Evolutionary conservation across 441 rosid genomes (phyloP), one percentile per base, ranked within the genome.

Genomic region (Biscutella laevigata): DNA sequence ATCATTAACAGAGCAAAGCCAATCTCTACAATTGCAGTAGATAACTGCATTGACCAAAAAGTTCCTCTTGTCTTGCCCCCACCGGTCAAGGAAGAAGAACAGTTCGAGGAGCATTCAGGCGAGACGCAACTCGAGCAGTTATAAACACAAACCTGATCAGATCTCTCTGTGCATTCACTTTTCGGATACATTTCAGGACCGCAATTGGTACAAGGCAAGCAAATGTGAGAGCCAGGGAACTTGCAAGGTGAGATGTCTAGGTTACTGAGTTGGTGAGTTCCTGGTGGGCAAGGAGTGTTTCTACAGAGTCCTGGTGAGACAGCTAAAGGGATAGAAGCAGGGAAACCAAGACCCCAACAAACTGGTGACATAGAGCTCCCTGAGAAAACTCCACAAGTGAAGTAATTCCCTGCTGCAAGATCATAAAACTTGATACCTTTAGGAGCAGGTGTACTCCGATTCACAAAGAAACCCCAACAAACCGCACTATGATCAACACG

Each of bases 291-390:
- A 50, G 96, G 95, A 59, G 67, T 48, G 24, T 55, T 58, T 48
- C 58, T 75, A 70, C 98, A 91, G 22, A 78, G 83, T 40, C 86
- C 91, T 0, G 96, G 88, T 9, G 86, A 71, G 62, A 82, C 94
- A 0, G 98, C 91, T 25, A 79, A 4, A 14, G 96, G 98, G 19
- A 88, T 91, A 30, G 91, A 74, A 32, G 77, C 77, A 25, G 98
- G 98, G 33, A 85, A 85, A 29, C 91, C 98, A 6, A 68, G 75
- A 12, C 98, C 98, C 98, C 98, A 91, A 65, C 98, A 91, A 59
- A 85, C 74, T 0, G 94, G 95, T 12, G 67, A 56, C 54, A 80
- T 64, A 27, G 89, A 74, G 49, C 74, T 78, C 39, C 79, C 81
- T 0, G 84, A 79, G 4, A 81, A 76, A 66, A 85, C 69, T 46